A percentile compares a stretch with the other conserved stretches of the same genome.
Evolutionary conservation across 2,329 filamentous ascomycete species (phyloP).

Genomic region (Trichoderma koningiopsis): DNA sequence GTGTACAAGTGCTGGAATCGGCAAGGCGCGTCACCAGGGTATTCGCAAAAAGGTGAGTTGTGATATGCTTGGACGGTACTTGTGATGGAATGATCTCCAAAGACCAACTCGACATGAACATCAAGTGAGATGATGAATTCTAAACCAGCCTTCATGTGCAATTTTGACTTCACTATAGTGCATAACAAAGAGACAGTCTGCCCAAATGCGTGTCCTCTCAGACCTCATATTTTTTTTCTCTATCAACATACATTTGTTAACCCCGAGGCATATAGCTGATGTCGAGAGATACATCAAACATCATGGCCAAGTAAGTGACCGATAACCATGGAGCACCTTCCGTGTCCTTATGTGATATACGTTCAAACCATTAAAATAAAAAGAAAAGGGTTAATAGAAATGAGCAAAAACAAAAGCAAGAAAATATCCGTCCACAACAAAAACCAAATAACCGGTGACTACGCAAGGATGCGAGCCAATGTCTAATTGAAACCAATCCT

Average conservation of each 20-base stretch:
- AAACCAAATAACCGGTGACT: slow-evolving; percentile 27
- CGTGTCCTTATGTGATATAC: slow-evolving; percentile 23
- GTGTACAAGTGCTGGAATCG: background rate
- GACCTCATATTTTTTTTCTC: slow-evolving; percentile 24
- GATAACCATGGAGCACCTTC: slow-evolving; percentile 20
- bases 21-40: background rate
- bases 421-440: slow-evolving; percentile 25
- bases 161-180: background rate
- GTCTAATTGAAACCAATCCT: slow-evolving; percentile 33
- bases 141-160: background rate
- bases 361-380: slow-evolving; percentile 25
- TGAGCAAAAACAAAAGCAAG: slow-evolving; percentile 18
- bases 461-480: slow-evolving; percentile 22
- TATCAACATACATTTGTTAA: slow-evolving; percentile 26
- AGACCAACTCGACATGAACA: background rate
- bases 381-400: slow-evolving; percentile 22
- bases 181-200: background rate
- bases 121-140: background rate
- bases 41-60: background rate
- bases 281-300: slow-evolving; percentile 19
- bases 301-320: slow-evolving; percentile 17
- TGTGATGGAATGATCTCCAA: background rate
- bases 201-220: slow-evolving; percentile 9
- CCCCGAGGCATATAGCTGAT: slow-evolving; percentile 13
- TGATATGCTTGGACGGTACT: background rate